phyloP scores from a whole-genome alignment of 2,329 filamentous ascomycete species.

The Fusarium heterosporum region DNA sequence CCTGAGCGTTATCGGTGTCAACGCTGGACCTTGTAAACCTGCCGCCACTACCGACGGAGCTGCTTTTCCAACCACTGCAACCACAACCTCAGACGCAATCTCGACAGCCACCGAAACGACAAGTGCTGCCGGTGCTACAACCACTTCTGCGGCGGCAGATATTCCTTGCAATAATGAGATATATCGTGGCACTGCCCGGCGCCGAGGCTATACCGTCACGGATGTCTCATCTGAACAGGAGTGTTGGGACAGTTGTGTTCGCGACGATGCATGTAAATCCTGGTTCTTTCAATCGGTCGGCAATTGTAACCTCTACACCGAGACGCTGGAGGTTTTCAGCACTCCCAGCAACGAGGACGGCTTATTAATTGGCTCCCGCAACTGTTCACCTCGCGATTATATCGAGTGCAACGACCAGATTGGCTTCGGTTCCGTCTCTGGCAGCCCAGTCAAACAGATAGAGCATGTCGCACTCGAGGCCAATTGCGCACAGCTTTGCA shows the following conservation, averaged over 20 bases:
- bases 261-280: neutral
- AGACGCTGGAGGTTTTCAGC: neutral
- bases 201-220: neutral
- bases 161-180: neutral
- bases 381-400: neutral
- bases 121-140: neutral
- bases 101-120: neutral
- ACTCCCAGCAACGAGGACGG: neutral
- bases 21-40: constrained; percentile 1
- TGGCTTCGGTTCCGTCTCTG: neutral
- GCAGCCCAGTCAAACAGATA: neutral
- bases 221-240: neutral
- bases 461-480: neutral
- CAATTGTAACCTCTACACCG: neutral
- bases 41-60: neutral
- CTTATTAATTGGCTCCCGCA: neutral
- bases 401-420: neutral
- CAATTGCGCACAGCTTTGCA: neutral
- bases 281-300: neutral
- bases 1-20: neutral
- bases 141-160: neutral
- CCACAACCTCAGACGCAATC: neutral
- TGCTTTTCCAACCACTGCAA: neutral
- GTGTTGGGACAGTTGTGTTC: neutral
- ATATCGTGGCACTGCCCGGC: neutral